A percentile compares a stretch with the other conserved stretches of the same genome.
These are phyloP conservation scores for Cladophialophora carrionii DNA, from an alignment of 2,329 filamentous ascomycete genomes.

Conservation along the genomic window DNA sequence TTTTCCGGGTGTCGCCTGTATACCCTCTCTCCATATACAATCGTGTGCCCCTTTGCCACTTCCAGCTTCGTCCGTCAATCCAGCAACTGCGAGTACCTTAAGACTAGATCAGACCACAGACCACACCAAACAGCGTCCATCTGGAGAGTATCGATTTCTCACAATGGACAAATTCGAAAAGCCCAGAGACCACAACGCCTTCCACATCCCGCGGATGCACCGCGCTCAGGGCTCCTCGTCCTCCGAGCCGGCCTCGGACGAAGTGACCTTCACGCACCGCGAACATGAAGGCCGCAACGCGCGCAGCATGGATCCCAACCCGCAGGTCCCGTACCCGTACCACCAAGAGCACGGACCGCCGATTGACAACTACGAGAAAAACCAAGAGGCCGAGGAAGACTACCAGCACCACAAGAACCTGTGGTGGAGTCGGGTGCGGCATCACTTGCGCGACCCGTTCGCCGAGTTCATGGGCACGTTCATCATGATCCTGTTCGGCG, in stretches of 20 bases:
- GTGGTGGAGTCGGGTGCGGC: conserved; percentile 57
- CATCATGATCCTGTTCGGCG: conserved; percentile 65
- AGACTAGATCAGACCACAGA: neutral
- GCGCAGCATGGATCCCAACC: conserved; percentile 21
- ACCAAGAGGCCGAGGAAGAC: conserved; percentile 37
- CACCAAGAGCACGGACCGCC: conserved; percentile 38
- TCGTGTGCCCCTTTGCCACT: neutral
- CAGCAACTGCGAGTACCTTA: neutral
- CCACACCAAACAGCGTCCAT: neutral
- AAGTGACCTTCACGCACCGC: conserved; percentile 33
- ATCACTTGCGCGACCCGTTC: conserved; percentile 57
- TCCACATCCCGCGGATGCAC: conserved; percentile 16
- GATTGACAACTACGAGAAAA: conserved; percentile 37
- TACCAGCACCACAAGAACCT: conserved; percentile 44
- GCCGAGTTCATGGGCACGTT: conserved; percentile 66
- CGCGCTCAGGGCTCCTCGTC: conserved; percentile 28
- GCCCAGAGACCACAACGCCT: conserved; percentile 15
- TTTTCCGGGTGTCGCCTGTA: neutral
- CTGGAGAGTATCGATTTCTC: no score
- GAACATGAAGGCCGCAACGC: conserved; percentile 24
- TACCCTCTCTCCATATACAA: neutral
- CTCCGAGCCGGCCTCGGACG: conserved; percentile 25
- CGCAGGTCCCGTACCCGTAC: conserved; percentile 22
- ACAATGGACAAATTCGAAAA: conserved; percentile 27
- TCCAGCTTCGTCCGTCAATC: neutral